Percentiles rank a stretch among this genome's conserved stretches.
phyloP scores from a whole-genome alignment of 331 rosid genomes.

The Acacia pycnantha region DNA sequence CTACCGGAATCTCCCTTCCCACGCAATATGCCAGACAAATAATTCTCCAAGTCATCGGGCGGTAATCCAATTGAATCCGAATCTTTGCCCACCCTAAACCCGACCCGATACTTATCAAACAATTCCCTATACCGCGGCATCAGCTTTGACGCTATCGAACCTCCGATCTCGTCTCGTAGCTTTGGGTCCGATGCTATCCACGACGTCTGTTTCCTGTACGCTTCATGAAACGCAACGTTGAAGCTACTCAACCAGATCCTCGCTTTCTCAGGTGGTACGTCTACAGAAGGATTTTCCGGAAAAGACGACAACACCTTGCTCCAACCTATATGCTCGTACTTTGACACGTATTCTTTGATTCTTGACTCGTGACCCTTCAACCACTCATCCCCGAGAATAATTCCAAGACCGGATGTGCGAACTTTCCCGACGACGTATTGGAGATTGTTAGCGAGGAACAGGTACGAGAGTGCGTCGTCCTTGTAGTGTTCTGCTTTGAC shows the following conservation, averaged over 20 bases:
- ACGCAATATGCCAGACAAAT: slow-evolving; percentile 50
- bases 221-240: slow-evolving; percentile 53
- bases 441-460: slow-evolving; percentile 80
- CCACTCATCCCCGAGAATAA: slow-evolving; percentile 65
- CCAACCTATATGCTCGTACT: slow-evolving; percentile 69
- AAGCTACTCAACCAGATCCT: slow-evolving; percentile 40
- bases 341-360: slow-evolving; percentile 52
- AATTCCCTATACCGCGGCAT: slow-evolving; percentile 38
- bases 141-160: slow-evolving; percentile 43
- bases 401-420: slow-evolving; percentile 49
- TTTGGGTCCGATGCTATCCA: slow-evolving; percentile 64
- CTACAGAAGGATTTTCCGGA: slow-evolving; percentile 55
- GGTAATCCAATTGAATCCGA: slow-evolving; percentile 26
- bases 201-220: slow-evolving; percentile 49
- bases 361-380: slow-evolving; percentile 52
- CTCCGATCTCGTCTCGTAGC: slow-evolving; percentile 59
- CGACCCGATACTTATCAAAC: slow-evolving; percentile 47
- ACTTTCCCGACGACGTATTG: slow-evolving; percentile 69
- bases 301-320: slow-evolving; percentile 48
- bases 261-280: slow-evolving; percentile 47
- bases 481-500: slow-evolving; percentile 58
- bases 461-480: slow-evolving; percentile 71
- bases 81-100: slow-evolving; percentile 19
- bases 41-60: slow-evolving; percentile 57
- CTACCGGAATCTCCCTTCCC: slow-evolving; percentile 32